Evolutionary conservation across 2,329 filamentous ascomycete genomes (phyloP).

Genomic region (Ophiostoma australiae): DNA sequence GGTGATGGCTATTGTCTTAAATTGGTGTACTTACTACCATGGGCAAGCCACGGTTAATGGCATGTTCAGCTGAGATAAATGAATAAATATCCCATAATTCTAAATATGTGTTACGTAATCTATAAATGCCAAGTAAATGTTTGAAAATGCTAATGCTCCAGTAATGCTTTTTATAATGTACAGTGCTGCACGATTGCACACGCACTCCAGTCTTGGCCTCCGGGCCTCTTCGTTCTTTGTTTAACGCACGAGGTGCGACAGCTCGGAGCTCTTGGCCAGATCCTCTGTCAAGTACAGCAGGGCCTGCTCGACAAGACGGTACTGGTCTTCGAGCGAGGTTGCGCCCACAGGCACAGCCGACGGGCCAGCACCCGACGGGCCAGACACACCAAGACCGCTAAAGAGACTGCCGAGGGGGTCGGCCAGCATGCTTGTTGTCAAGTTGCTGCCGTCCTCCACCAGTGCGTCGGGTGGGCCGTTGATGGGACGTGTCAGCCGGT

Average conservation of each 20-base stretch:
- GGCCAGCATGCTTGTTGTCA: constrained; percentile 22
- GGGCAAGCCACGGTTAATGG: too few relatives aligned
- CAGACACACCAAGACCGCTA: constrained; percentile 21
- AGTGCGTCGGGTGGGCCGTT: constrained; percentile 18
- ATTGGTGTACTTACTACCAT: too few relatives aligned
- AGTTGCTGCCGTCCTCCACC: constrained; percentile 20
- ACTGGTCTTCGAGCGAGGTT: constrained; percentile 28
- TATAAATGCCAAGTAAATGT: background rate
- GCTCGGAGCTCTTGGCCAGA: constrained; percentile 26
- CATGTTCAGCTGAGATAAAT: background rate
- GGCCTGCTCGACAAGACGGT: constrained; percentile 28
- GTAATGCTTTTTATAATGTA: background rate
- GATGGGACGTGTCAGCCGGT: constrained; percentile 23
- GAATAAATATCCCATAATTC: background rate
- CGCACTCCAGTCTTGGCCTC: background rate
- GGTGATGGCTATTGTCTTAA: too few relatives aligned
- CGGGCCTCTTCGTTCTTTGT: background rate
- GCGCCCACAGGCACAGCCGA: background rate
- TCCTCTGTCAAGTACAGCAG: constrained; percentile 28
- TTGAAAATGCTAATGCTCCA: background rate
- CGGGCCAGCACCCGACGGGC: background rate
- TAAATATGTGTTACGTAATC: background rate
- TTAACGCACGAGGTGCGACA: constrained; percentile 22
- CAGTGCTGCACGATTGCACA: background rate
- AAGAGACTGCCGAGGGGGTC: constrained; percentile 27